These are phyloP conservation scores for Platanthera zijinensis DNA, from an alignment of 106 monocot genomes.

Conservation along the genomic window DNA sequence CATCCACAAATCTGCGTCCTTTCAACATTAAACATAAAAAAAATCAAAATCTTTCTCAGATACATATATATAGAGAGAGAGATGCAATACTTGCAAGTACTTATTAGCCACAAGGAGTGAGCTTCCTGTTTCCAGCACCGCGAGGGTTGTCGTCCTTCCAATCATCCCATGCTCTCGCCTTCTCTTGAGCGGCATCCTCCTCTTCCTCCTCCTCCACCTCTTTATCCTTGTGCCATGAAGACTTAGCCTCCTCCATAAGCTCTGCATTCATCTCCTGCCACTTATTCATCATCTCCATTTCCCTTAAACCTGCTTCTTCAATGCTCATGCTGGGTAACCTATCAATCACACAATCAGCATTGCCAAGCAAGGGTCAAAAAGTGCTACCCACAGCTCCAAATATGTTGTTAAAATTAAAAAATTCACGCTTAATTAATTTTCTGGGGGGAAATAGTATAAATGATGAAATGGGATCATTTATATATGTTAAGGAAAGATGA, in stretches of 20 bases:
- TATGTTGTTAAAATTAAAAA: no score
- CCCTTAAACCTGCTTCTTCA: constrained; percentile 89
- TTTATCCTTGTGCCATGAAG: constrained; percentile 78
- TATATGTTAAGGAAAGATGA: no score
- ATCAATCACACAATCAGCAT: neutral
- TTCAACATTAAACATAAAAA: no score
- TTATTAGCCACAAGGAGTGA: constrained; percentile 77
- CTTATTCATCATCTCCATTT: constrained; percentile 95
- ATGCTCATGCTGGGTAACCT: constrained; percentile 98
- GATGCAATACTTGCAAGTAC: neutral
- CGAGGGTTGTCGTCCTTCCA: constrained; percentile 97
- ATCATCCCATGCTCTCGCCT: constrained; percentile 92
- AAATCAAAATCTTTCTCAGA: no score
- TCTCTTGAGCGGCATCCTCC: constrained; percentile 84
- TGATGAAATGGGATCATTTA: no score
- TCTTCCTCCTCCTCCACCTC: constrained; percentile 38
- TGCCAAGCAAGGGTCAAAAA: no score
- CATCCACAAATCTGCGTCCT: no score
- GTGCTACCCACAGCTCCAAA: no score
- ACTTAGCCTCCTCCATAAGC: constrained; percentile 70
- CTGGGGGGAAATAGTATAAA: no score
- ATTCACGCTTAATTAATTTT: no score
- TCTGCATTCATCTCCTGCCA: constrained; percentile 77
- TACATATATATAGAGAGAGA: no score
- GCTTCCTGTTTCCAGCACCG: constrained; percentile 91